Evolutionary conservation across 2,329 filamentous ascomycete species (phyloP).

Genomic region (Botrytis medusae): DNA sequence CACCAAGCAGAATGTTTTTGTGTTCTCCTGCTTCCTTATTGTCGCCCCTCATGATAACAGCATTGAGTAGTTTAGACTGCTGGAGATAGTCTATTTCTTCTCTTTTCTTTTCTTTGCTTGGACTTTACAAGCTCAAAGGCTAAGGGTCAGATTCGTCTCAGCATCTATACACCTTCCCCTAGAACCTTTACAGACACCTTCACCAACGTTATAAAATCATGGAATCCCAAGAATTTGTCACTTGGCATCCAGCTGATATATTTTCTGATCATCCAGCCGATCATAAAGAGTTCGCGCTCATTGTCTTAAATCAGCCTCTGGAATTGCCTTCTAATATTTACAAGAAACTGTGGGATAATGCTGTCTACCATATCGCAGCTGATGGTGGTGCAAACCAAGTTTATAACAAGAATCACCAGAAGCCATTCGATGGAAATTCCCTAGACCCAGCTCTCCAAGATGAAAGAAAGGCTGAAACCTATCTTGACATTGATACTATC

Average conservation of each 20-base stretch:
- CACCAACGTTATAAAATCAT: neutral
- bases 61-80: neutral
- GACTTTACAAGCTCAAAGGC: neutral
- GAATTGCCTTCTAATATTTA: slow-evolving; percentile 44
- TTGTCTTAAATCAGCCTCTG: slow-evolving; percentile 64
- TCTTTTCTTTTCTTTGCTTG: neutral
- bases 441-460: neutral
- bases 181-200: neutral
- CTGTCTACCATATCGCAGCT: slow-evolving; percentile 71
- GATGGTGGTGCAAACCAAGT: slow-evolving; percentile 89
- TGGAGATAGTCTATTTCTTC: neutral
- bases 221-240: slow-evolving; percentile 23
- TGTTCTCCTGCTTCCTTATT: neutral
- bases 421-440: neutral
- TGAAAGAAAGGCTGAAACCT: slow-evolving; percentile 32
- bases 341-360: slow-evolving; percentile 40
- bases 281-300: slow-evolving; percentile 47
- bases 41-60: neutral
- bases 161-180: neutral
- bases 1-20: neutral
- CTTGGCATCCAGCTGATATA: slow-evolving; percentile 43
- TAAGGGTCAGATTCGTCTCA: neutral
- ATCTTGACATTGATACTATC: slow-evolving; percentile 55
- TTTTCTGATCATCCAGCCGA: slow-evolving; percentile 28
- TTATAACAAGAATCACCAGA: slow-evolving; percentile 42